Base-by-base conservation (phyloP, 257 asterid species). In the Anisodus acutangulus region DNA sequence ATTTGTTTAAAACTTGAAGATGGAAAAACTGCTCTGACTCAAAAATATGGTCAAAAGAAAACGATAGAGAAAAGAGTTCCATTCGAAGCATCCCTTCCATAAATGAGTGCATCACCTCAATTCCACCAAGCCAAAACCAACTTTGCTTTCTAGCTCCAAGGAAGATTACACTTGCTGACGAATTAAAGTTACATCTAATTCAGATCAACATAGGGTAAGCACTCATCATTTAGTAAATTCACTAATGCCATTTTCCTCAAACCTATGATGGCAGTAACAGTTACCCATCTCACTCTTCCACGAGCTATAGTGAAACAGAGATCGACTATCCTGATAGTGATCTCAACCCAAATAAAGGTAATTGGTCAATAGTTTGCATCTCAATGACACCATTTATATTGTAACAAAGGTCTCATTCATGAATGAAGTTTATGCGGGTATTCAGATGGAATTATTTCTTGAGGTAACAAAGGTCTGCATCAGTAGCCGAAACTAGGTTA, bases 391-490 rank as follows among this genome's bases (percentile, higher is more conserved):
- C 43, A 64, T 12, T 64, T 64, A 26, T 0, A 26, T 9, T 64
- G 71, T 15, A 64, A 11, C 43, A 64, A 26, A 26, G 39, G 17
- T 64, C 17, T 26, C 43, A 0, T 26, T 26, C 71, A 64, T 64
- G 4, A 10, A 11, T 64, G 70, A 64, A 26, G 43, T 26, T 64
- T 11, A 22, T 37, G 70, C 35, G 4, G 43, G 71, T 26, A 64
- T 11, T 62, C 71, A 26, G 71, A 64, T 64, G 17, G 71, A 16
- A 64, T 64, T 64, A 64, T 64, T 64, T 26, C 17, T 64, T 11
- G 71, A 64, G 71, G 43, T 64, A 64, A 64, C 71, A 64, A 64
- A 64, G 71, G 71, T 11, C 71, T 64, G 71, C 43, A 64, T 4
- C n/a, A 5, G 71, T 26, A 64, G 71, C 71, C 2, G 43, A 26